Conservation (phyloP, 2,329 filamentous ascomycete species). For the Trichocomaceae sp. region DNA sequence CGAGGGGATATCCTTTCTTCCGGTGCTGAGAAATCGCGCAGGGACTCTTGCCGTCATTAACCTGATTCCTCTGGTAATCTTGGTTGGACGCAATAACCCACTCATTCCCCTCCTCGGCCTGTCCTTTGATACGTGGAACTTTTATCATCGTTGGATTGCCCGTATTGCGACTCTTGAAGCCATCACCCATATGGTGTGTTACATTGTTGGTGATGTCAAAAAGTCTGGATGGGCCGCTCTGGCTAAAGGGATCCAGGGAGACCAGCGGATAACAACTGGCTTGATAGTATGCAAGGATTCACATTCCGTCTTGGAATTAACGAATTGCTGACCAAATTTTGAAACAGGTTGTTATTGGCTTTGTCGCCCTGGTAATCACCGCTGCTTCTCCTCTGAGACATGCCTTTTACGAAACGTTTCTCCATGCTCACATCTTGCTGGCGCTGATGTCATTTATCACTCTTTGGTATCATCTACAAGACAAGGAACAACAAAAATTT, state of each 20-base stretch:
- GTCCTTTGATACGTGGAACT: constrained; percentile 91
- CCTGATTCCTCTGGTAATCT: constrained; percentile 76
- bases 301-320: neutral
- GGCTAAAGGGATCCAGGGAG: constrained; percentile 23
- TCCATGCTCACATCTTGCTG: constrained; percentile 75
- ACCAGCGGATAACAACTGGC: constrained; percentile 35
- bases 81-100: constrained; percentile 86
- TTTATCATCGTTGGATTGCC: constrained; percentile 75
- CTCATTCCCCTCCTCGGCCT: constrained; percentile 71
- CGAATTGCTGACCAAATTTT: neutral
- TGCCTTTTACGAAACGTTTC: constrained; percentile 95
- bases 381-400: constrained; percentile 77
- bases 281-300: constrained; percentile 35
- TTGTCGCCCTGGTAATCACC: constrained; percentile 61
- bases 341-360: constrained; percentile 41
- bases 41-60: constrained; percentile 79
- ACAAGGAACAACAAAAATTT: constrained; percentile 65
- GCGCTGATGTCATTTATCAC: constrained; percentile 62
- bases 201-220: constrained; percentile 63
- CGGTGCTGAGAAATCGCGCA: constrained; percentile 46
- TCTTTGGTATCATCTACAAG: constrained; percentile 71
- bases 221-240: constrained; percentile 32
- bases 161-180: constrained; percentile 63
- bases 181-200: constrained; percentile 60
- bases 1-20: constrained; percentile 26